Conservation (phyloP, 2,329 filamentous ascomycete species). For the Aschersonia sp. region DNA sequence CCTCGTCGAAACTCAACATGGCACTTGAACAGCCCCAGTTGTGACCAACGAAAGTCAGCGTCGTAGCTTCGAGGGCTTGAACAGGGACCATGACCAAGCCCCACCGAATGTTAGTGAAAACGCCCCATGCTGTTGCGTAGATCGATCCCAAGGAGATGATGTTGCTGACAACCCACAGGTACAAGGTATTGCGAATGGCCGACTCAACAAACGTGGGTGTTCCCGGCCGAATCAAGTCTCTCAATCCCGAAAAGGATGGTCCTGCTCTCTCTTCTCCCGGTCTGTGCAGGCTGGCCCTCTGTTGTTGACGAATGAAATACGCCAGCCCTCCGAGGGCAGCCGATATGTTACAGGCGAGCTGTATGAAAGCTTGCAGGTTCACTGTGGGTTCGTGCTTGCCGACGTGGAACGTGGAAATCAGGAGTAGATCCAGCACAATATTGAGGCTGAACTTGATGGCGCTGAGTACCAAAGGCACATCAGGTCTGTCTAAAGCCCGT, state of each 20-base stretch:
- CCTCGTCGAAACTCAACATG: conserved; percentile 9
- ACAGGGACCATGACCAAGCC: conserved; percentile 62
- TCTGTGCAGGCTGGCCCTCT: not conserved
- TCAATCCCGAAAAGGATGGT: conserved; percentile 28
- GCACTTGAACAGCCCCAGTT: conserved; percentile 39
- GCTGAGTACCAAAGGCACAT: conserved; percentile 54
- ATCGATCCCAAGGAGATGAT: conserved; percentile 48
- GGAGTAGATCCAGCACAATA: conserved; percentile 49
- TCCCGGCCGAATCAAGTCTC: conserved; percentile 40
- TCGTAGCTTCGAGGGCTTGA: conserved; percentile 48
- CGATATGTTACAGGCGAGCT: conserved; percentile 43
- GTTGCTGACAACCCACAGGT: conserved; percentile 53
- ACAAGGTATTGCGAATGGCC: conserved; percentile 51
- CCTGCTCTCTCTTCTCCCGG: not conserved
- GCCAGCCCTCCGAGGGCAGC: conserved; percentile 39
- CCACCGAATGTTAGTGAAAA: conserved; percentile 64
- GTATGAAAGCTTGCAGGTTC: conserved; percentile 49
- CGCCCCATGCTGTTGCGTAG: conserved; percentile 59
- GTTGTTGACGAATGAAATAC: conserved; percentile 38
- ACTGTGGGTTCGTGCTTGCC: conserved; percentile 36
- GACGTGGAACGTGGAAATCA: conserved; percentile 53
- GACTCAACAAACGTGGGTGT: conserved; percentile 48
- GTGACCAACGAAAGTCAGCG: conserved; percentile 52
- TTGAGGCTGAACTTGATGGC: conserved; percentile 49
- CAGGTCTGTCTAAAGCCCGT: conserved; percentile 51